Conservation (phyloP, 2,329 filamentous ascomycete species). For the Colletotrichum limetticola region DNA sequence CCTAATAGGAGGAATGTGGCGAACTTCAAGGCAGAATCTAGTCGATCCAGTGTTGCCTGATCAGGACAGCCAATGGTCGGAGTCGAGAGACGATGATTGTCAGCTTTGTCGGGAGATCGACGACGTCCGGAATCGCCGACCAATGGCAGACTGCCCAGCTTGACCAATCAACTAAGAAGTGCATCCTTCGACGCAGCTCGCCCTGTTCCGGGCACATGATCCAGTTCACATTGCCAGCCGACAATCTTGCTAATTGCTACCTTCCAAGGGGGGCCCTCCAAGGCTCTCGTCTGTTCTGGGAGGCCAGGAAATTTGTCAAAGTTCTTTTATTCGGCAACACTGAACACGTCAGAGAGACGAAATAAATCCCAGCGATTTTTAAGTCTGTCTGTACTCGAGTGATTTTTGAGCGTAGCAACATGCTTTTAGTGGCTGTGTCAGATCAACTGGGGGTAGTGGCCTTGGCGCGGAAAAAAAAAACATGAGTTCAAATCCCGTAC, state of each 20-base stretch:
- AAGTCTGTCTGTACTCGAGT: too few species aligned
- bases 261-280: too few species aligned
- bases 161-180: neutral
- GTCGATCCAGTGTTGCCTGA: neutral
- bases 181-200: neutral
- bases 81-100: neutral
- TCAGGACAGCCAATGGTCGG: neutral
- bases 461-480: too few species aligned
- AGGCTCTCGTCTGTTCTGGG: neutral
- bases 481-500: too few species aligned
- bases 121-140: neutral
- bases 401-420: too few species aligned
- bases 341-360: too few species aligned
- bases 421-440: too few species aligned
- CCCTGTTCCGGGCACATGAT: neutral
- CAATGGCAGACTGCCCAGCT: neutral
- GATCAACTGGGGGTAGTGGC: too few species aligned
- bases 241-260: neutral
- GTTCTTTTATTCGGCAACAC: too few species aligned
- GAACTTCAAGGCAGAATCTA: neutral
- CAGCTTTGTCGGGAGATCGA: slow-evolving; percentile 2
- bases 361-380: too few species aligned
- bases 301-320: too few species aligned
- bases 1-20: neutral
- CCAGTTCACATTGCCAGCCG: neutral